phyloP scores from a whole-genome alignment of 2,329 filamentous ascomycete species.

The Apiospora koreana region DNA sequence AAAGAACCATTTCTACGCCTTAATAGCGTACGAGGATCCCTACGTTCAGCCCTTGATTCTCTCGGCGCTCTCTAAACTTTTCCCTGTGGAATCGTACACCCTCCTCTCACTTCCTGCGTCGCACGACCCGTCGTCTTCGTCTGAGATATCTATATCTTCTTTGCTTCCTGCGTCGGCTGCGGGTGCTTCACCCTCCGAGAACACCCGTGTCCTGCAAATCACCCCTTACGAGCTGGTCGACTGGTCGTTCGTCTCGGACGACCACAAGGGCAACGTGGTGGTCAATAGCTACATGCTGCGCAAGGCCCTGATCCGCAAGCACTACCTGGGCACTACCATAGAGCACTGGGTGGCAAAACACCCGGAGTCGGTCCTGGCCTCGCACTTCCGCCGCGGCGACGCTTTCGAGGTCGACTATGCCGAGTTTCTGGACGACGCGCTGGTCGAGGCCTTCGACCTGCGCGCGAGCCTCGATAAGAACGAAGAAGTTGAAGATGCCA shows the following conservation, averaged over 20 bases:
- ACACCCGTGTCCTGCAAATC: constrained; percentile 70
- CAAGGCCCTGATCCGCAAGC: constrained; percentile 94
- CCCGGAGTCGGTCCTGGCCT: constrained; percentile 66
- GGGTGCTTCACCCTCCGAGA: constrained; percentile 26
- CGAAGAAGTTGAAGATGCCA: constrained; percentile 34
- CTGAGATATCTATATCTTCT: constrained; percentile 36
- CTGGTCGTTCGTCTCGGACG: constrained; percentile 69
- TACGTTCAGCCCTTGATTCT: constrained; percentile 90
- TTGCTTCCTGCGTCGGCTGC: constrained; percentile 37
- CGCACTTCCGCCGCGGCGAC: constrained; percentile 75
- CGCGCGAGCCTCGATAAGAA: constrained; percentile 76
- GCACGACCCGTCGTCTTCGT: constrained; percentile 18
- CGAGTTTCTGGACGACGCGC: constrained; percentile 91
- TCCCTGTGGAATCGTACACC: constrained; percentile 57
- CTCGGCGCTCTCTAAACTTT: constrained; percentile 63
- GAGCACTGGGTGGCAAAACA: constrained; percentile 85
- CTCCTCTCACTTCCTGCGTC: constrained; percentile 51
- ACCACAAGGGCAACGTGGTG: constrained; percentile 61
- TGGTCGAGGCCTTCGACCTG: constrained; percentile 88
- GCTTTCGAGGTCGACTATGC: constrained; percentile 95
- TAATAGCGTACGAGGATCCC: constrained; percentile 81
- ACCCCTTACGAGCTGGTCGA: constrained; percentile 84
- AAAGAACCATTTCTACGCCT: constrained; percentile 59
- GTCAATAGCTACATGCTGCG: constrained; percentile 93
- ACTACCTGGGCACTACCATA: constrained; percentile 84